Base-by-base conservation (phyloP, 106 monocot genomes). In the Dioscorea zingiberensis region DNA sequence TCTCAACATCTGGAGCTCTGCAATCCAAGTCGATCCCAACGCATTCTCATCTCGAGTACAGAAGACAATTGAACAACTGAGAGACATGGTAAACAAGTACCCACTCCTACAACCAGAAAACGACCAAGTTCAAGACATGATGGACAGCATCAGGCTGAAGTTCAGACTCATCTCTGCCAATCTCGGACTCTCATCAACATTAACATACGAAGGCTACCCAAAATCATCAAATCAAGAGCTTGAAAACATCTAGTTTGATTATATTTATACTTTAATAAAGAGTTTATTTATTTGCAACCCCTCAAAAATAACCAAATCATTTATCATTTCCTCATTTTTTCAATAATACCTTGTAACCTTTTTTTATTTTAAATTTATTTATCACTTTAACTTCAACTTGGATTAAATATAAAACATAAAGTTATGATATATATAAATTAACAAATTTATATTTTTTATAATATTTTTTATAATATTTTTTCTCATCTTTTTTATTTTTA, bases 41-140 rank as follows among this genome's bases (percentile, higher is more conserved):
- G 57, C 55, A 23, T 93, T 93, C 64, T 75, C 93, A 2, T 60
- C 72, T 53, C 71, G 93, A 51, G 48, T 88, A 27, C 72, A 73
- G 44, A 93, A 83, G 62, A 72, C 73, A 21, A 66, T 93, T 7
- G 67, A 60, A 48, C 76, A 80, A 62, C 67, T 93, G 23, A 58
- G 38, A 2, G 73, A 78, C 51, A 58, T 93, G 23, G 9, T 85
- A 46, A 55, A 49, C 11, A 65, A 65, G 2, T 88, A 80, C 65
- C 93, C 93, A 2, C 21, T 93, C 0, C 27, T 66, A 55, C 77
- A 88, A 5, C 88, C 83, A 10, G 85, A 93, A 62, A 76, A 88
- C 44, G 85, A 85, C 53, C 44, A 66, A 22, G 53, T 74, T 22
- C 88, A 93, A 58, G 80, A 85, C 45, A 63, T 72, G 25, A 72